A percentile compares a stretch with the other conserved stretches of the same genome.
Evolutionary conservation across 140 eudicot species (phyloP).

Genomic region (Cichorium intybus): DNA sequence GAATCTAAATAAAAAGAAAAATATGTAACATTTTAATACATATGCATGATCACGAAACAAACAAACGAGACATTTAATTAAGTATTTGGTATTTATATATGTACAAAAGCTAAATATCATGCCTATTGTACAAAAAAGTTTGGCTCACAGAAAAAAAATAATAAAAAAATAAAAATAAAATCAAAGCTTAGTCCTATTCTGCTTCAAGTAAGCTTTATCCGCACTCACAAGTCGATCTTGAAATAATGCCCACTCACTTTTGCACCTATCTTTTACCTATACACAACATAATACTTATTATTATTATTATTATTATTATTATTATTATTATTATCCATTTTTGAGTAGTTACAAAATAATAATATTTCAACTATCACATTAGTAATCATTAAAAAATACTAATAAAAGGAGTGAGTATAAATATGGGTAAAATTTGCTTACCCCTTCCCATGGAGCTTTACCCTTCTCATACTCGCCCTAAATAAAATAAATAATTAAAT

Average conservation of each 20-base stretch:
- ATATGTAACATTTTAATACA: neutral
- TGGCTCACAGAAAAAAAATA: neutral
- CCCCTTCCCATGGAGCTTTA: conserved; percentile 54
- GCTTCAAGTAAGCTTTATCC: conserved; percentile 47
- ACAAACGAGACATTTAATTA: conserved; percentile 13
- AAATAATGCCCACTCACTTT: conserved; percentile 59
- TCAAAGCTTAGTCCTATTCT: conserved; percentile 31
- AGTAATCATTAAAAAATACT: no score
- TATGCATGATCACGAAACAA: neutral
- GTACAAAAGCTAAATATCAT: conserved; percentile 27
- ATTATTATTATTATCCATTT: no score
- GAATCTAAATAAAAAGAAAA: no score
- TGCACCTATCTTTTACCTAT: conserved; percentile 60
- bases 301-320: no score
- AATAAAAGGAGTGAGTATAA: no score
- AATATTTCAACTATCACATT: no score
- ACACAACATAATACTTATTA: neutral
- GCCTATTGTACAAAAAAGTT: conserved; percentile 24
- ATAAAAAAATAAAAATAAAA: neutral
- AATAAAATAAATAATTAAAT: conserved; percentile 13
- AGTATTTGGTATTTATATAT: conserved; percentile 7
- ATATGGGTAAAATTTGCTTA: conserved; percentile 21
- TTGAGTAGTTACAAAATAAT: no score
- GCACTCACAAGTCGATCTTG: conserved; percentile 52
- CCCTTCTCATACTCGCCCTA: conserved; percentile 51